These are phyloP conservation scores for Mortierella sp. DNA, from an alignment of 371 early-diverging fungal species.

Conservation along the genomic window DNA sequence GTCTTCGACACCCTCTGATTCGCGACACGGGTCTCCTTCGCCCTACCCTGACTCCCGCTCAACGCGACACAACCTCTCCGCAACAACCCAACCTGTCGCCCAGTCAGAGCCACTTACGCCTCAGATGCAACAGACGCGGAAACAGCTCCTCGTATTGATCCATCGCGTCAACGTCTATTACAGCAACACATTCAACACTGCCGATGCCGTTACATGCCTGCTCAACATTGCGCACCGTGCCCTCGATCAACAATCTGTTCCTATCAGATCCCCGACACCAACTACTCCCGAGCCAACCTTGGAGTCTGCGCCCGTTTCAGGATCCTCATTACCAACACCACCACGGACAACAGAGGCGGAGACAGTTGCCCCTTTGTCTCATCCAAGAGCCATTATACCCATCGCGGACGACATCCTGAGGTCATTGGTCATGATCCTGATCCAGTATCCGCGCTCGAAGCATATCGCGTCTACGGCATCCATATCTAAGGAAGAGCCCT, in stretches of 20 bases:
- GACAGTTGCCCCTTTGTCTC: not conserved
- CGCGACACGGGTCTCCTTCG: not conserved
- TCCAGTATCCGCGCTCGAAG: not conserved
- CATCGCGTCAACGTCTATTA: slow-evolving; percentile 7
- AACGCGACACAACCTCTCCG: not conserved
- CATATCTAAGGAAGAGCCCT: not conserved
- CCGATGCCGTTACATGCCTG: not conserved
- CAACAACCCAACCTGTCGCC: not conserved
- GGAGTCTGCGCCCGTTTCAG: not conserved
- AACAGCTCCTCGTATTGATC: not conserved
- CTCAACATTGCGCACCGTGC: slow-evolving; percentile 8
- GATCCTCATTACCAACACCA: not conserved
- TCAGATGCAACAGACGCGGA: slow-evolving; percentile 10
- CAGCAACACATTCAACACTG: not conserved
- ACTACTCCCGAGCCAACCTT: not conserved
- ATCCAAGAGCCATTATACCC: not conserved
- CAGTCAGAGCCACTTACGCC: not conserved
- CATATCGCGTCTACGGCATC: not conserved
- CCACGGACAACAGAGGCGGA: not conserved
- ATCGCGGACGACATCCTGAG: not conserved
- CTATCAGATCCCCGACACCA: not conserved
- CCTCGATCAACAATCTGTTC: not conserved
- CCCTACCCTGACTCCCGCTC: not conserved
- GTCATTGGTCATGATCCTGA: not conserved
- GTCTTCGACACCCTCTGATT: not conserved